Evolutionary conservation across 352 stramenopile species (phyloP).

Genomic region (Globisporangium polare): DNA sequence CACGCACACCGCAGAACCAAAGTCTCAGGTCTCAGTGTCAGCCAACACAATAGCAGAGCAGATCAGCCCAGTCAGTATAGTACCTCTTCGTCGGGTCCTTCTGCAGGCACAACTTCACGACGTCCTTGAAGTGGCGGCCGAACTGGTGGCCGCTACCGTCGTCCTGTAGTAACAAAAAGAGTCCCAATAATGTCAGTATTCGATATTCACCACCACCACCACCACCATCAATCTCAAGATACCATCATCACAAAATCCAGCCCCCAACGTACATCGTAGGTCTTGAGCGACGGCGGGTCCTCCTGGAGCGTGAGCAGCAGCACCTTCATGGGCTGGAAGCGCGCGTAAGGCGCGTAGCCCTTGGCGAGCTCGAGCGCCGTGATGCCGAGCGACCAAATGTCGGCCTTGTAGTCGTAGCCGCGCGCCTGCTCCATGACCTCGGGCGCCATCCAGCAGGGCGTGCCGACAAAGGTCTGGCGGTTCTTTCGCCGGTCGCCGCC

Average conservation of each 20-base stretch:
- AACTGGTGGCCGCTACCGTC: slow-evolving; percentile 83
- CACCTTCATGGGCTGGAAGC: slow-evolving; percentile 98
- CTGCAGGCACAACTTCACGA: slow-evolving; percentile 87
- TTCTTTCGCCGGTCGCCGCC: slow-evolving; percentile 92
- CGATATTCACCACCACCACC: neutral
- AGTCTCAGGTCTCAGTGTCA: neutral
- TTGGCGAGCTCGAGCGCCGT: slow-evolving; percentile 98
- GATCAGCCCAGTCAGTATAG: neutral
- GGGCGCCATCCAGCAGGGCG: slow-evolving; percentile 96
- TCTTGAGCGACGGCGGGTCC: slow-evolving; percentile 90
- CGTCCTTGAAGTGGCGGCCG: slow-evolving; percentile 83
- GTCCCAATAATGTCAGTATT: neutral
- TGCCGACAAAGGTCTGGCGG: slow-evolving; percentile 98
- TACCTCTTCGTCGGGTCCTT: slow-evolving; percentile 86
- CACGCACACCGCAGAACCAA: neutral
- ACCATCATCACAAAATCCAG: neutral
- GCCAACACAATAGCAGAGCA: neutral
- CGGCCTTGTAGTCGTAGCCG: slow-evolving; percentile 95
- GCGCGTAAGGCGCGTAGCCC: slow-evolving; percentile 97
- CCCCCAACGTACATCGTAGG: slow-evolving; percentile 76
- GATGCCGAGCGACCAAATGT: slow-evolving; percentile 99
- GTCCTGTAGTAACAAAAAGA: slow-evolving; percentile 36
- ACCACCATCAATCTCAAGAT: too few relatives aligned
- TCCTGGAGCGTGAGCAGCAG: slow-evolving; percentile 96
- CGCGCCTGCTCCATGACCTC: slow-evolving; percentile 91